Evolutionary conservation across 768 basidiomycete species (phyloP), one percentile per base, ranked within the genome.

Genomic region (Naganishia vaughanmartiniae): DNA sequence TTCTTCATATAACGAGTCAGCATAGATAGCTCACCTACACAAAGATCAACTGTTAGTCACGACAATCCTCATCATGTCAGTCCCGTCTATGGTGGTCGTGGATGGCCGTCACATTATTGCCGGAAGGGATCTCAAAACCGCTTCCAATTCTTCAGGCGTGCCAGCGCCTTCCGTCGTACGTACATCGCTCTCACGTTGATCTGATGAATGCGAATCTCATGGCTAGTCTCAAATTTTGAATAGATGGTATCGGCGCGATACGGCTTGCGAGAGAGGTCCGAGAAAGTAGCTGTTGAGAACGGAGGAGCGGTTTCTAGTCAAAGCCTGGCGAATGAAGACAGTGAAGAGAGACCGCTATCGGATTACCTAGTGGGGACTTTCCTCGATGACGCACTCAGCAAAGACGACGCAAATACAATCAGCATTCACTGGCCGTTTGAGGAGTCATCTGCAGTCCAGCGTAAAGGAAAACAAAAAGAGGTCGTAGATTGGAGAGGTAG

Each of bases 401-500:
- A 51, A 33, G 71, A 65, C 26, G 53, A 42, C 28, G 19, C 24
- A 4, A 42, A 48, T 10, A 21, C n/a, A 4, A 60, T 36, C 17
- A 26, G 24, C 33, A 39, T 70, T 19, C 14, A 5, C 24, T 36
- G 63, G 71, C 45, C 42, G 6, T 39, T 69, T 19, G 71, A 72
- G 31, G 66, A 58, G 11, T 19, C 53, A 33, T 4, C 34, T 17
- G 57, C 30, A 28, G 21, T 51, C 7, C 11, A 57, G n/a, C 45
- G 36, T 46, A 45, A 56, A 42, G 67, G 58, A 11, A 39, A 54
- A 48, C 45, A 34, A 26, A 42, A 15, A 46, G 51, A 21, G 14
- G 46, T 53, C 28, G 34, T 65, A 31, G 71, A 72, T 39, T 72
- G 71, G 71, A 58, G 67, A 24, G 71, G 71, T 14, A 42, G 71